Percentiles rank a stretch among this genome's conserved stretches.
These are phyloP conservation scores for Corymbia calophylla DNA, from an alignment of 441 rosid species.

Conservation along the genomic window DNA sequence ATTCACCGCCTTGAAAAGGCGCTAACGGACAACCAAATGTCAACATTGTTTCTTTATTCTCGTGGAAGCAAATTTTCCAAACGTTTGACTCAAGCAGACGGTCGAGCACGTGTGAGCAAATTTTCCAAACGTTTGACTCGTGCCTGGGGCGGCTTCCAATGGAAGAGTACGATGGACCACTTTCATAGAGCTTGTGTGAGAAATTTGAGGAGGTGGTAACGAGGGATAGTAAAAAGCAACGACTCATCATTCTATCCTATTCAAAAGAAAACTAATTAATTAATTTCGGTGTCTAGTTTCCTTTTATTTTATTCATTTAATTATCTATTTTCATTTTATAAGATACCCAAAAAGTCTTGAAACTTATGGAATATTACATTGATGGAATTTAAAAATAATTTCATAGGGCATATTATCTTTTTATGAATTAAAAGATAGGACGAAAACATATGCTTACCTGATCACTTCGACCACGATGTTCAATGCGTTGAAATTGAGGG, in stretches of 20 bases:
- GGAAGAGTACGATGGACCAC: neutral
- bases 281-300: neutral
- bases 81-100: no score
- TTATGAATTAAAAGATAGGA: neutral
- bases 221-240: neutral
- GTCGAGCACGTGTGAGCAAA: neutral
- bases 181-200: no score
- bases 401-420: neutral
- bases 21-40: no score
- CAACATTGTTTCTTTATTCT: no score
- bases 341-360: no score
- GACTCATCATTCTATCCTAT: neutral
- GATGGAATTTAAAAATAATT: neutral
- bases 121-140: neutral
- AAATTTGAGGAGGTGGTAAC: no score
- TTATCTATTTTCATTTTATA: neutral
- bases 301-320: neutral
- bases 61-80: no score
- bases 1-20: neutral
- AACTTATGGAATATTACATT: neutral
- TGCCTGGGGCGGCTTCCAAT: neutral
- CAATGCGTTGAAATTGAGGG: slow-evolving; percentile 1
- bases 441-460: neutral
- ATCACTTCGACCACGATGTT: neutral
- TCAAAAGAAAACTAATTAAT: neutral